Conservation (phyloP, 225 moss, liverwort and hornwort species). For the Pseudoscleropodium purum region DNA sequence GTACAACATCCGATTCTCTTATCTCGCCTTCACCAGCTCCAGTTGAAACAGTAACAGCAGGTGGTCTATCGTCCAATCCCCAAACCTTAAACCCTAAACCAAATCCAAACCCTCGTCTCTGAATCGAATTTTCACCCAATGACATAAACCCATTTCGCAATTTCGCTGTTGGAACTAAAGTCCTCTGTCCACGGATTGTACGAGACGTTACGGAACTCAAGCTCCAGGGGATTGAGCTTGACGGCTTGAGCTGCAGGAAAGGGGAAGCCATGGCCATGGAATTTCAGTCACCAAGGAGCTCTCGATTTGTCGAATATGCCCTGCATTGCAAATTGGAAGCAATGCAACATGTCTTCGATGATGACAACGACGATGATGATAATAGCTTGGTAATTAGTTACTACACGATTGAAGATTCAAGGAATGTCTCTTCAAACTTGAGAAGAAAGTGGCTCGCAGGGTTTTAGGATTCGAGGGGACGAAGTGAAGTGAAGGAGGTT, state of each 20-base stretch:
- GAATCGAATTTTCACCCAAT: background rate
- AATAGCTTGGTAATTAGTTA: background rate
- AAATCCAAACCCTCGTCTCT: background rate
- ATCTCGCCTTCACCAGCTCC: background rate
- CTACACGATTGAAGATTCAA: background rate
- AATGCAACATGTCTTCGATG: background rate
- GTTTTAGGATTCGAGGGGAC: background rate
- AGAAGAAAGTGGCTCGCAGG: background rate
- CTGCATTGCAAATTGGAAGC: background rate
- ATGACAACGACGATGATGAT: background rate
- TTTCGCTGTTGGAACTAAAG: background rate
- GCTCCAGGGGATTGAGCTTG: background rate
- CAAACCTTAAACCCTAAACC: background rate
- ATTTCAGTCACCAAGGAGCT: background rate
- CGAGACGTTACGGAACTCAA: background rate
- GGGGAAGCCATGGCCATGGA: slow-evolving; percentile 5
- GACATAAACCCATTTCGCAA: background rate
- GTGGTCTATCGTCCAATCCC: background rate
- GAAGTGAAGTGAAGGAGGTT: background rate
- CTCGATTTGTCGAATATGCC: background rate
- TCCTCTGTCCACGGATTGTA: background rate
- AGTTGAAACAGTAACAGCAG: background rate
- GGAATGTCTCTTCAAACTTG: background rate
- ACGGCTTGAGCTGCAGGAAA: slow-evolving; percentile 12
- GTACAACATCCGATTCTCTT: background rate